Conservation (phyloP, 257 asterid genomes). For the Buddleja alternifolia region DNA sequence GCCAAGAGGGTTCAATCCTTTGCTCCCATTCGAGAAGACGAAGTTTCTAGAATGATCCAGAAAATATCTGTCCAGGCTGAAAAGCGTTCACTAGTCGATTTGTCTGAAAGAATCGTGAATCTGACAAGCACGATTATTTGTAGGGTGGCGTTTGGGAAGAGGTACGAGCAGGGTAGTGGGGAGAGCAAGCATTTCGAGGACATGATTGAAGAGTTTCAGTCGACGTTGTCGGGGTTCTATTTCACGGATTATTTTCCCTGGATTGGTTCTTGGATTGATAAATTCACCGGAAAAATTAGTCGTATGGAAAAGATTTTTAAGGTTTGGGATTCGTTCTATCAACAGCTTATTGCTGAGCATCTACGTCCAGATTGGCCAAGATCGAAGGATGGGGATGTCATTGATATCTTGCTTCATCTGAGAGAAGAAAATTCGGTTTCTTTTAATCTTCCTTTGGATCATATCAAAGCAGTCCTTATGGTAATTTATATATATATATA, state of each 20-base stretch:
- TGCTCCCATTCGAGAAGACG: slow-evolving; percentile 23
- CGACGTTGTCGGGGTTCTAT: not conserved
- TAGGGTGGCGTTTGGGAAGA: slow-evolving; percentile 32
- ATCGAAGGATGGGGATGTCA: slow-evolving; percentile 28
- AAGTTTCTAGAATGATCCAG: slow-evolving; percentile 17
- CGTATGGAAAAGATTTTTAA: slow-evolving; percentile 25
- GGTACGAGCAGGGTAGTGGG: slow-evolving; percentile 19
- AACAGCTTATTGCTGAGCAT: slow-evolving; percentile 36
- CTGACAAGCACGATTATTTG: slow-evolving; percentile 21
- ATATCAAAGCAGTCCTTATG: slow-evolving; percentile 38
- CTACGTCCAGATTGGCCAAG: slow-evolving; percentile 13
- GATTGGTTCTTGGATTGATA: slow-evolving; percentile 39
- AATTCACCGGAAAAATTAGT: slow-evolving; percentile 31
- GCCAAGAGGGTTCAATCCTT: slow-evolving; percentile 24
- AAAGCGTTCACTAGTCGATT: not conserved
- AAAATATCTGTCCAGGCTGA: not conserved
- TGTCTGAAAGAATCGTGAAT: not conserved
- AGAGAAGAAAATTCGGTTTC: slow-evolving; percentile 18
- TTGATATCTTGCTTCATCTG: slow-evolving; percentile 36
- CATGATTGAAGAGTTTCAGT: slow-evolving; percentile 1
- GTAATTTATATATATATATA: too few species aligned
- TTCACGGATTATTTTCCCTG: slow-evolving; percentile 37
- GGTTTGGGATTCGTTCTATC: slow-evolving; percentile 38
- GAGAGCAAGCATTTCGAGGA: slow-evolving; percentile 9
- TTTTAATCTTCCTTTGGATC: slow-evolving; percentile 23